Conservation (phyloP, 2,329 filamentous ascomycete species). For the Periglandula ipomoeae region DNA sequence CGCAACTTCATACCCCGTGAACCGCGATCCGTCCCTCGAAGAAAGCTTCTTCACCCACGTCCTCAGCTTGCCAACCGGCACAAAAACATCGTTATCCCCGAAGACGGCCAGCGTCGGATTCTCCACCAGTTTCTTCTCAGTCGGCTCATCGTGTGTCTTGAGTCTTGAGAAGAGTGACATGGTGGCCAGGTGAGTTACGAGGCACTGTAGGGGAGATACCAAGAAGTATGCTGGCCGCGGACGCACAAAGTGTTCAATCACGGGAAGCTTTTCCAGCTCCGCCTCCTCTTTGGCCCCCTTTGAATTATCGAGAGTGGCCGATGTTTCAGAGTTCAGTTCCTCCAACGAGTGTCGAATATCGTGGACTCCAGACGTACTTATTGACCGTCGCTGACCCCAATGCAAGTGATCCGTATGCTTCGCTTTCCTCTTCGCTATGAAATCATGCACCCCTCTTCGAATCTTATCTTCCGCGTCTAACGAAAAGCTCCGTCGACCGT, state of each 20-base stretch:
- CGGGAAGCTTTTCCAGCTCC: slow-evolving; percentile 18
- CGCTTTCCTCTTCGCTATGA: slow-evolving; percentile 31
- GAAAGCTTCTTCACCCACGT: slow-evolving; percentile 54
- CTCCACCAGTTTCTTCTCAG: slow-evolving; percentile 46
- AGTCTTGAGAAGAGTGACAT: slow-evolving; percentile 38
- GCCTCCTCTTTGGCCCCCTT: not conserved
- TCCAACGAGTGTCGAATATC: no score
- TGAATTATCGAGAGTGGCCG: not conserved
- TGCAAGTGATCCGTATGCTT: slow-evolving; percentile 9
- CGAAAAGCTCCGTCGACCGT: slow-evolving; percentile 25
- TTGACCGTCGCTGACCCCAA: not conserved
- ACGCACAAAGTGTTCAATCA: slow-evolving; percentile 23
- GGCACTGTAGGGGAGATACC: slow-evolving; percentile 56
- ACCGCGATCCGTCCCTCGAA: slow-evolving; percentile 31
- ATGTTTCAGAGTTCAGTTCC: not conserved
- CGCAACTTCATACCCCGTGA: slow-evolving; percentile 37
- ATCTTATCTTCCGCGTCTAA: slow-evolving; percentile 39
- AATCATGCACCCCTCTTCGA: slow-evolving; percentile 36
- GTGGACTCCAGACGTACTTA: not conserved
- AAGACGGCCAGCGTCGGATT: slow-evolving; percentile 62
- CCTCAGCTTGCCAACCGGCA: slow-evolving; percentile 53
- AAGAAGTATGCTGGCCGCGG: slow-evolving; percentile 49
- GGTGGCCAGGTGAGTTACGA: slow-evolving; percentile 53
- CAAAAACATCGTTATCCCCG: slow-evolving; percentile 68
- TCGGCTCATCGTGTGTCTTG: slow-evolving; percentile 19